Evolutionary conservation across 202 grass and related monocot genomes (phyloP).

Genomic region (Elaeis oleifera): DNA sequence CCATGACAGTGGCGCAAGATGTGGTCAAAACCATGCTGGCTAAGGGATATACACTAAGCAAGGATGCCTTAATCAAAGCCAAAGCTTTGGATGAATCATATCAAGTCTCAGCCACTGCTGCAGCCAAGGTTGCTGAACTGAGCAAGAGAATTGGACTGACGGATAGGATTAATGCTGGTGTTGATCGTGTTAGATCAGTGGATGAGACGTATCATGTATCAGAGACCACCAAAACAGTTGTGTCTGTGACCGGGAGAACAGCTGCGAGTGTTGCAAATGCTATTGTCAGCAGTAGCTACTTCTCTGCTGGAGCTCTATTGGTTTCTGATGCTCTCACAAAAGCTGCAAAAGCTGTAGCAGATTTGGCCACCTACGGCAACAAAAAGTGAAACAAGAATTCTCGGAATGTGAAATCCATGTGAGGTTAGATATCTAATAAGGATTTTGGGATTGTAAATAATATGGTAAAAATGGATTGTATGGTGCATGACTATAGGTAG

Average conservation of each 20-base stretch:
- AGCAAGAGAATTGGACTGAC: constrained; percentile 82
- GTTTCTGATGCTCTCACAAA: constrained; percentile 59
- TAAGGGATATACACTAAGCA: constrained; percentile 69
- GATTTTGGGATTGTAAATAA: too few species aligned
- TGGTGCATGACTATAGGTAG: too few species aligned
- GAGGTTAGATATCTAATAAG: too few species aligned
- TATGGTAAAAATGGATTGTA: too few species aligned
- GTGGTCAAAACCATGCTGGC: constrained; percentile 77
- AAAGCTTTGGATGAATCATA: constrained; percentile 85
- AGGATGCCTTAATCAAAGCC: constrained; percentile 80
- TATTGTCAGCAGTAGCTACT: constrained; percentile 93
- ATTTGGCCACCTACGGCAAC: constrained; percentile 64
- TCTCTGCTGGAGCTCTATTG: constrained; percentile 79
- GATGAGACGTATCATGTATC: constrained; percentile 65
- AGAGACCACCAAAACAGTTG: constrained; percentile 60
- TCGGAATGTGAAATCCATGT: too few species aligned
- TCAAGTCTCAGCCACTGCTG: constrained; percentile 50
- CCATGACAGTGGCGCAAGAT: constrained; percentile 72
- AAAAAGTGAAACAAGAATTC: constrained; percentile 28
- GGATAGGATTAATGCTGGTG: constrained; percentile 61
- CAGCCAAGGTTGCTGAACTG: constrained; percentile 61
- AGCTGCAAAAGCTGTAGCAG: constrained; percentile 59
- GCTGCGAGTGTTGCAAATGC: constrained; percentile 42
- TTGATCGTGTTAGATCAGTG: constrained; percentile 54
- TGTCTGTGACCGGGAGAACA: constrained; percentile 52